Evolutionary conservation across 257 asterid species (phyloP), one percentile per base, ranked within the genome.

Genomic region (Handroanthus guayacan): DNA sequence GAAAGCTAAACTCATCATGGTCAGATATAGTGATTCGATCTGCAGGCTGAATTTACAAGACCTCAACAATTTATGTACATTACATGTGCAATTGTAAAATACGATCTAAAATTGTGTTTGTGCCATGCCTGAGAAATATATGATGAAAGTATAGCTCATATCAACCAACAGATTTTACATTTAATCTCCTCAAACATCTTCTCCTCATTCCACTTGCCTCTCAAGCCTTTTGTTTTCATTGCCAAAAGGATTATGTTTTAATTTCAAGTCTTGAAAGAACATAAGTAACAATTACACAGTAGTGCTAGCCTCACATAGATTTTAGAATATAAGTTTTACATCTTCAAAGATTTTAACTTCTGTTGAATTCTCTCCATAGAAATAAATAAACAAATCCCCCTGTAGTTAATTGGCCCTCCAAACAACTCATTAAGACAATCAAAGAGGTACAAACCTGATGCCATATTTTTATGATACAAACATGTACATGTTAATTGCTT

Each of bases 101-200:
- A 57, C 54, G 44, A 64, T 18, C 20, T 16, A 20, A 39, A 63
- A 12, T 17, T 56, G 13, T 45, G 51, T 12, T 5, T 45, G 51
- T 45, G 11, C 6, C 44, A 41, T 20, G 69, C 62, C 43, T 43
- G 36, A 36, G 52, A 12, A 11, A 58, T 16, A 17, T 52, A 14
- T 73, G 71, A 18, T 71, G 73, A 54, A 66, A 57, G 51, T 58
- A 52, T 55, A 72, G 37, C 48, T 71, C 54, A 48, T 50, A 43
- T 9, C 37, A 62, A 54, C 18, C 45, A 60, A 72, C 55, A 48
- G 39, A 34, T 62, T 71, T 55, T 41, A n/a, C 61, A 36, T 34
- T n/a, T 14, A n/a, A 16, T 68, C 54, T 36, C 43, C 20, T 18
- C 9, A 31, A 18, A 20, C 55, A 63, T 11, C 6, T 54, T 31